Evolutionary conservation across 2,329 filamentous ascomycete species (phyloP).

Genomic region (Trichocomaceae sp.): DNA sequence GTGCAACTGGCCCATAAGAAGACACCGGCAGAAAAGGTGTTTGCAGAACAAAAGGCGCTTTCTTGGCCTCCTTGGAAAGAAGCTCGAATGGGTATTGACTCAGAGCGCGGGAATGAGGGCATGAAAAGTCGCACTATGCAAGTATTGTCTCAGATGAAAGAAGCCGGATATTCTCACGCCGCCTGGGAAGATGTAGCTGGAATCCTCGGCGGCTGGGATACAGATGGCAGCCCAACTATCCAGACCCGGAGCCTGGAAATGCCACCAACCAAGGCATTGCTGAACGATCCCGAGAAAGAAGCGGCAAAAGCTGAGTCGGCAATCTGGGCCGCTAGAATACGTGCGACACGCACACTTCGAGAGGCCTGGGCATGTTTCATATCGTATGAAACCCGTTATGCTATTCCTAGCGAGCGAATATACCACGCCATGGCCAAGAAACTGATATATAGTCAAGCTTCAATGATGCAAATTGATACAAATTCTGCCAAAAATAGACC

Average conservation of each 20-base stretch:
- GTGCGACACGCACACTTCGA: constrained; percentile 53
- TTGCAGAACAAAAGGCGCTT: constrained; percentile 52
- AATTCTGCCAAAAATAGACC: constrained; percentile 12
- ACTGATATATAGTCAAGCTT: constrained; percentile 37
- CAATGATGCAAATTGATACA: constrained; percentile 10
- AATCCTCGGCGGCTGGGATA: constrained; percentile 57
- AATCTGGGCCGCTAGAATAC: constrained; percentile 53
- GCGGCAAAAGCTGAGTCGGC: constrained; percentile 19
- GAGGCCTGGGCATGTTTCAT: constrained; percentile 62
- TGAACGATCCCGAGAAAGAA: constrained; percentile 3
- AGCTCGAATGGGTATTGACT: constrained; percentile 54
- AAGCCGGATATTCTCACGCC: constrained; percentile 50
- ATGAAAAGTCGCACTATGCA: constrained; percentile 52
- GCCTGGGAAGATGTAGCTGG: constrained; percentile 49
- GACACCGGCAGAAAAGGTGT: constrained; percentile 49
- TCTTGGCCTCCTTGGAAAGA: constrained; percentile 63
- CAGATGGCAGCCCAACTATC: constrained; percentile 56
- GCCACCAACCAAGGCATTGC: constrained; percentile 19
- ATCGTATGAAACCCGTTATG: constrained; percentile 44
- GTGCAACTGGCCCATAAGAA: constrained; percentile 55
- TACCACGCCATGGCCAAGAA: constrained; percentile 55
- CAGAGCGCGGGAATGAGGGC: constrained; percentile 49
- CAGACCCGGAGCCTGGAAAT: constrained; percentile 48
- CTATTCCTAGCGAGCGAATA: constrained; percentile 35
- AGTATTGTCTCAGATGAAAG: constrained; percentile 50